Percentiles rank a stretch among this genome's conserved stretches.
phyloP scores from a whole-genome alignment of 1,284 basidiomycete genomes.

The Ganoderma boninense region DNA sequence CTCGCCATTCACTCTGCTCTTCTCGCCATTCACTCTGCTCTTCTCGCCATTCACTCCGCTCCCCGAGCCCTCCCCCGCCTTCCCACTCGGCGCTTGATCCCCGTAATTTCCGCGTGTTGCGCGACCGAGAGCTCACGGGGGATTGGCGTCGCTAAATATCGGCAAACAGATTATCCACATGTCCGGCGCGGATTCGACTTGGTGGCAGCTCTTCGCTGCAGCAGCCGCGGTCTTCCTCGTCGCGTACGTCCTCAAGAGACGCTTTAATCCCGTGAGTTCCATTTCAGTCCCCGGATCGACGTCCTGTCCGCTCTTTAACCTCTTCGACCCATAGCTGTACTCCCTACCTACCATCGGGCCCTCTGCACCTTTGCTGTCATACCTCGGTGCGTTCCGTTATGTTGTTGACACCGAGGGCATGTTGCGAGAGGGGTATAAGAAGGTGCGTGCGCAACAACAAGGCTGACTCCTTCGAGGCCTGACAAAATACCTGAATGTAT shows the following conservation, averaged over 20 bases:
- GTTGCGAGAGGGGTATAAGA: slow-evolving; percentile 43
- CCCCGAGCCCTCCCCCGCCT: neutral
- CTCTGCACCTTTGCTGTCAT: slow-evolving; percentile 40
- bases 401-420: slow-evolving; percentile 35
- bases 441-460: slow-evolving; percentile 31
- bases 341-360: slow-evolving; percentile 43
- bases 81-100: neutral
- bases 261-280: slow-evolving; percentile 23
- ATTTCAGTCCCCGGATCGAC: neutral
- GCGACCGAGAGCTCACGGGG: neutral
- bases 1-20: neutral
- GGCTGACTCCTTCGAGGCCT: neutral
- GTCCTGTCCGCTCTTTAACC: too few species aligned
- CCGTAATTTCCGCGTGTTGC: neutral
- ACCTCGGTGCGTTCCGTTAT: slow-evolving; percentile 38
- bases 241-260: slow-evolving; percentile 17
- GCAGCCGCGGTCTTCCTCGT: slow-evolving; percentile 18
- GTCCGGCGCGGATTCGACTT: slow-evolving; percentile 10
- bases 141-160: neutral
- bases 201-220: slow-evolving; percentile 22
- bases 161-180: slow-evolving; percentile 5
- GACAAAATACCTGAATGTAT: neutral
- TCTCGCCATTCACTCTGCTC: neutral
- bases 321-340: slow-evolving; percentile 20
- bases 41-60: neutral